A percentile compares a stretch with the other conserved stretches of the same genome.
phyloP scores from a whole-genome alignment of 2,329 filamentous ascomycete genomes.

The Aspergillus neoniger region DNA sequence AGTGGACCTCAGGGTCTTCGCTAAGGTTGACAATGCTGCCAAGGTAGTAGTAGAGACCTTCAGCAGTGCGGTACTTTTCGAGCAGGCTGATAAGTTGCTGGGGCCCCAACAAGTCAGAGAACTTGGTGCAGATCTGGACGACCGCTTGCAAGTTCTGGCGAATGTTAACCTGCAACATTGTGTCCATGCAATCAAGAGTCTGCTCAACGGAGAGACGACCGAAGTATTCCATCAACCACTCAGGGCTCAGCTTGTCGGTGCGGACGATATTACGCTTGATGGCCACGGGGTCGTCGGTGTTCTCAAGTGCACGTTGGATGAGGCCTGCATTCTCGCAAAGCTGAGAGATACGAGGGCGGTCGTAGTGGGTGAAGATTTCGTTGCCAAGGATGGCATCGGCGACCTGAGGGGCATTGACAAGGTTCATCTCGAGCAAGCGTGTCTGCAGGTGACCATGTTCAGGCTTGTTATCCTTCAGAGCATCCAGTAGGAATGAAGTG shows the following conservation, averaged over 20 bases:
- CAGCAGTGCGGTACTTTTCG: constrained; percentile 95
- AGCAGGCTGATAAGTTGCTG: constrained; percentile 86
- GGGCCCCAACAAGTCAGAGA: constrained; percentile 91
- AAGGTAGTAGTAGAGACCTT: constrained; percentile 97
- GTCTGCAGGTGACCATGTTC: constrained; percentile 95
- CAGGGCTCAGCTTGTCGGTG: constrained; percentile 81
- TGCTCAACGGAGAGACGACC: constrained; percentile 94
- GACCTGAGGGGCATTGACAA: constrained; percentile 94
- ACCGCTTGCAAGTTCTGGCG: constrained; percentile 95
- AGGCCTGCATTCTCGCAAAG: constrained; percentile 93
- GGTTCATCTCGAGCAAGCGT: constrained; percentile 94
- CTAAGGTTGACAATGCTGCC: constrained; percentile 97
- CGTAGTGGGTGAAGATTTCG: constrained; percentile 97
- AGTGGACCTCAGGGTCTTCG: constrained; percentile 92
- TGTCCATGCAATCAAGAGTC: constrained; percentile 88
- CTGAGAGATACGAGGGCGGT: constrained; percentile 82
- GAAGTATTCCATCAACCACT: constrained; percentile 92
- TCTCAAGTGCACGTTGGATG: constrained; percentile 82
- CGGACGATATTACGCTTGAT: constrained; percentile 89
- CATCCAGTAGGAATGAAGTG: constrained; percentile 96
- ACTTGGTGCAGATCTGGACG: constrained; percentile 95
- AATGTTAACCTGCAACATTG: constrained; percentile 96
- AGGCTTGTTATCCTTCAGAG: constrained; percentile 88
- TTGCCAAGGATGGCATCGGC: constrained; percentile 97
- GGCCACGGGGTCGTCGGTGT: constrained; percentile 85